These are phyloP conservation scores for Truncatella angustata DNA, from an alignment of 2,329 filamentous ascomycete genomes.

Conservation along the genomic window DNA sequence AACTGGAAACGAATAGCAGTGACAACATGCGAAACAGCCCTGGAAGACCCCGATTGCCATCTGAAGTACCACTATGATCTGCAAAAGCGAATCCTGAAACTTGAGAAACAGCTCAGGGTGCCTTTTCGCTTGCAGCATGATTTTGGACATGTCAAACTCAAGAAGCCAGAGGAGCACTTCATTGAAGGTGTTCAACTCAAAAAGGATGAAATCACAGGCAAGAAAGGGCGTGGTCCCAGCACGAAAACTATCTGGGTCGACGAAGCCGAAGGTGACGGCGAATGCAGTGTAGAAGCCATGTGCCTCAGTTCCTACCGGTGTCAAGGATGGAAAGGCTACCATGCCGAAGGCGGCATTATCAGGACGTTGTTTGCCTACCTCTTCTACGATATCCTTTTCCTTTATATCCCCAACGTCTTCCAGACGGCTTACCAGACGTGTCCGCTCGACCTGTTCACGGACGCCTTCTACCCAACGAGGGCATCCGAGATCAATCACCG, in stretches of 20 bases:
- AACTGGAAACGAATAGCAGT: slow-evolving; percentile 78
- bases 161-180: slow-evolving; percentile 70
- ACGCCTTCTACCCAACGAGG: slow-evolving; percentile 85
- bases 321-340: slow-evolving; percentile 90
- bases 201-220: slow-evolving; percentile 46
- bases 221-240: slow-evolving; percentile 41
- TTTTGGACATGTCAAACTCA: slow-evolving; percentile 80
- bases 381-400: slow-evolving; percentile 90
- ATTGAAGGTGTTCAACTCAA: slow-evolving; percentile 79
- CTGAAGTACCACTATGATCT: slow-evolving; percentile 91
- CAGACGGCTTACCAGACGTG: slow-evolving; percentile 94
- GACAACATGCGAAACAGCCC: slow-evolving; percentile 77
- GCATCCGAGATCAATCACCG: slow-evolving; percentile 86
- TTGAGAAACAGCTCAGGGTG: slow-evolving; percentile 81
- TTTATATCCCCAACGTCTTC: slow-evolving; percentile 94
- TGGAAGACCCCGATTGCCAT: slow-evolving; percentile 88
- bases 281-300: slow-evolving; percentile 92
- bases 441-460: slow-evolving; percentile 87
- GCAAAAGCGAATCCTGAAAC: slow-evolving; percentile 88
- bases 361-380: slow-evolving; percentile 89
- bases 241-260: slow-evolving; percentile 89
- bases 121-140: slow-evolving; percentile 87
- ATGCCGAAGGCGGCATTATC: slow-evolving; percentile 86
- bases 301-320: slow-evolving; percentile 82
- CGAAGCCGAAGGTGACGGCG: slow-evolving; percentile 62